These are phyloP conservation scores for Alnus rubra DNA, from an alignment of 306 rosid species.

Conservation along the genomic window DNA sequence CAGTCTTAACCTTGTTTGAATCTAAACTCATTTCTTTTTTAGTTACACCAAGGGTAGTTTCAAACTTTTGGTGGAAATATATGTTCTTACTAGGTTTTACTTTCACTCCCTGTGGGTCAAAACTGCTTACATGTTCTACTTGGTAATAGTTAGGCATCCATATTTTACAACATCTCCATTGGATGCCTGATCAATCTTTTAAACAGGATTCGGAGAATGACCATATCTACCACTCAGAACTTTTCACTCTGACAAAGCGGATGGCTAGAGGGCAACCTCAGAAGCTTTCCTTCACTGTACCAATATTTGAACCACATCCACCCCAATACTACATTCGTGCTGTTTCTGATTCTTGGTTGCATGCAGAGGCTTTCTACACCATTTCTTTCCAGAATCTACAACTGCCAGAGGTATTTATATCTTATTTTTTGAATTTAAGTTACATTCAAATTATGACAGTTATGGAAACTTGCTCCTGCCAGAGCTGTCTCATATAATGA, in stretches of 20 bases:
- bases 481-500: conserved; percentile 32
- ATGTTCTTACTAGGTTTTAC: background rate
- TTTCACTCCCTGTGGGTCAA: conserved; percentile 13
- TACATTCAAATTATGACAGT: conserved; percentile 6
- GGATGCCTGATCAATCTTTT: conserved; percentile 32
- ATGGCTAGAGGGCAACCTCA: conserved; percentile 87
- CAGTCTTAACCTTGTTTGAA: background rate
- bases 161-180: conserved; percentile 19
- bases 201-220: conserved; percentile 92
- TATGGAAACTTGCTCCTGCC: conserved; percentile 21
- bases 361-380: conserved; percentile 84
- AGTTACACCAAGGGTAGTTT: background rate
- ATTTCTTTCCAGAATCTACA: conserved; percentile 84
- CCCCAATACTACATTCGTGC: conserved; percentile 95
- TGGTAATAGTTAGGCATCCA: conserved; percentile 7
- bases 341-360: conserved; percentile 96
- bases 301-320: conserved; percentile 98
- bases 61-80: background rate
- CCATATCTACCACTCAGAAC: conserved; percentile 91
- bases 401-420: conserved; percentile 71
- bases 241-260: conserved; percentile 76
- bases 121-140: conserved; percentile 4
- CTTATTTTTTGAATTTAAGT: conserved; percentile 16
- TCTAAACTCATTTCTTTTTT: background rate
- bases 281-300: conserved; percentile 92